Evolutionary conservation across 2,329 filamentous ascomycete species (phyloP).

Genomic region (Monosporascus sp.): DNA sequence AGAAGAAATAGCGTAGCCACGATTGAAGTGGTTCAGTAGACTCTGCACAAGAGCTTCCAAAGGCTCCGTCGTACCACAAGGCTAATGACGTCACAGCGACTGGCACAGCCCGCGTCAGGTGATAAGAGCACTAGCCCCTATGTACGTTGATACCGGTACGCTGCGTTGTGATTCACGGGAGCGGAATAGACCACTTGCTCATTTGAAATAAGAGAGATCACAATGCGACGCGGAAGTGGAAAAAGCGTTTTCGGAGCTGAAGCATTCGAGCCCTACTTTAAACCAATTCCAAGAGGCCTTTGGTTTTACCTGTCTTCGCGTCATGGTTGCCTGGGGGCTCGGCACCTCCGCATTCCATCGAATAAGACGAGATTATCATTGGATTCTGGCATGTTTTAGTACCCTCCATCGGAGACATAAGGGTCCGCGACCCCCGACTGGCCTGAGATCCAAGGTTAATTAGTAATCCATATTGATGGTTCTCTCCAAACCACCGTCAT

Average conservation of each 20-base stretch:
- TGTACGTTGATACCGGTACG: too few species aligned
- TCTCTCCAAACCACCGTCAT: too few species aligned
- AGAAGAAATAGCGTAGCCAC: background rate
- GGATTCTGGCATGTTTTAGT: background rate
- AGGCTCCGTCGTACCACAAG: background rate
- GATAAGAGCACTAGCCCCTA: too few species aligned
- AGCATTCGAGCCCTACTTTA: background rate
- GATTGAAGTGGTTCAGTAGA: background rate
- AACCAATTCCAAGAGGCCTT: background rate
- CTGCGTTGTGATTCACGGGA: too few species aligned
- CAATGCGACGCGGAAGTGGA: too few species aligned
- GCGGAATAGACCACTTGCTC: too few species aligned
- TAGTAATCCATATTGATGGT: too few species aligned
- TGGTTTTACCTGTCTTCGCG: slow-evolving; percentile 9
- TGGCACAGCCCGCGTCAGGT: background rate
- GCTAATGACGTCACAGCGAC: background rate
- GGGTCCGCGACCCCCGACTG: background rate
- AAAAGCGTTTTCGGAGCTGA: too few species aligned
- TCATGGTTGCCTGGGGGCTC: slow-evolving; percentile 7
- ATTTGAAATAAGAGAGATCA: too few species aligned
- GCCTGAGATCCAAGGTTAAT: background rate
- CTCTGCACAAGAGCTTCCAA: background rate
- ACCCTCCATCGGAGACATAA: background rate
- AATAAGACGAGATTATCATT: background rate
- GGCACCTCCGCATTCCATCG: background rate